Conservation (phyloP, 176 grass and related monocot species). For the Triticum timopheevii region DNA sequence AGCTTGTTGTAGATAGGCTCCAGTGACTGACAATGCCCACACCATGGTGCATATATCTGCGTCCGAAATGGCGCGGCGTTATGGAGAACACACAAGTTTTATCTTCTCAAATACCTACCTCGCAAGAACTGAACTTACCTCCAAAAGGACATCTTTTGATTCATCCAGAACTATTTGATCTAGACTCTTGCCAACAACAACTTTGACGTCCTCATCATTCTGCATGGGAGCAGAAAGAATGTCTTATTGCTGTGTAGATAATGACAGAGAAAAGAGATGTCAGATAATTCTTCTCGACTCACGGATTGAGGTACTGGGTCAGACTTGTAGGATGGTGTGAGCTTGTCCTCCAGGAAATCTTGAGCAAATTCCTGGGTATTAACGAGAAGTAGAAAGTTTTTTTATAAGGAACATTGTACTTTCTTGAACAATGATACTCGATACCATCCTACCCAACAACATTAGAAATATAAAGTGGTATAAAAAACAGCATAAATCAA, state of each 20-base stretch:
- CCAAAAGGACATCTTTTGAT: conserved; percentile 92
- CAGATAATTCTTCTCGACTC: conserved; percentile 35
- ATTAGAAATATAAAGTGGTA: not conserved
- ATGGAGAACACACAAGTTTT: not conserved
- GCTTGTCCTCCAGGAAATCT: conserved; percentile 78
- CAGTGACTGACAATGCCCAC: conserved; percentile 88
- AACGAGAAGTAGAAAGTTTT: conserved; percentile 10
- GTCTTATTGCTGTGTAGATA: not conserved
- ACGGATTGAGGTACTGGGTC: conserved; percentile 81
- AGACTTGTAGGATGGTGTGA: conserved; percentile 86
- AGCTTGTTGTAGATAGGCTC: conserved; percentile 91
- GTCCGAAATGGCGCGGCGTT: not conserved
- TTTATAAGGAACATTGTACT: not conserved
- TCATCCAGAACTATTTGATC: conserved; percentile 94
- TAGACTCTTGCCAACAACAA: conserved; percentile 86
- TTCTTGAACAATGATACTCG: not conserved
- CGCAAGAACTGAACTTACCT: conserved; percentile 42
- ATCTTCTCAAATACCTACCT: conserved; percentile 11
- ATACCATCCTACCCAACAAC: not conserved
- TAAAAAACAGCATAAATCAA: not conserved
- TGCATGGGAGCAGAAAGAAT: conserved; percentile 38
- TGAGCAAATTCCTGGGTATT: conserved; percentile 62
- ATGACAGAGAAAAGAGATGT: conserved; percentile 9
- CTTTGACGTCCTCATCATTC: conserved; percentile 90
- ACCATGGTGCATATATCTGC: conserved; percentile 96